Percentiles rank a stretch among this genome's conserved stretches.
Conservation (phyloP, 2,329 filamentous ascomycete genomes). For the Verticillium nonalfalfae region DNA sequence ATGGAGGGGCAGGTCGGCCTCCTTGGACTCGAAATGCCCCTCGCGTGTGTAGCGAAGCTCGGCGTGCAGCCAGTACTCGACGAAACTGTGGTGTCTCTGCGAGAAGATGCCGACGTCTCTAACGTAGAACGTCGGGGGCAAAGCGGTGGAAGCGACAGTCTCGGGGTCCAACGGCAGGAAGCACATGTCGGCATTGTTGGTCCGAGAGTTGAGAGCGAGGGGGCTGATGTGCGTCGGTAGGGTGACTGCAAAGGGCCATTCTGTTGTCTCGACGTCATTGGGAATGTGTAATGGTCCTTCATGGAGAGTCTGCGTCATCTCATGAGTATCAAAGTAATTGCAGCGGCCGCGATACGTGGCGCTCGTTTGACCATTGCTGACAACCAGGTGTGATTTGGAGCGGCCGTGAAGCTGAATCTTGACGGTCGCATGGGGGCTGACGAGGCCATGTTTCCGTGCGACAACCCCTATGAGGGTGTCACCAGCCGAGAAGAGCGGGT, state of each 20-base stretch:
- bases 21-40: neutral
- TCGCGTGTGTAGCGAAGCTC: slow-evolving; percentile 10
- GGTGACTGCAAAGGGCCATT: slow-evolving; percentile 21
- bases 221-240: slow-evolving; percentile 15
- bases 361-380: neutral
- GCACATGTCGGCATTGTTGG: slow-evolving; percentile 6
- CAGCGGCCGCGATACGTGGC: slow-evolving; percentile 16
- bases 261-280: neutral
- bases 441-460: slow-evolving; percentile 10
- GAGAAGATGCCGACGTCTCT: neutral
- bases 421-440: slow-evolving; percentile 14
- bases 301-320: slow-evolving; percentile 10
- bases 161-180: slow-evolving; percentile 6
- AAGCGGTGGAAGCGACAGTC: slow-evolving; percentile 5
- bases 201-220: neutral
- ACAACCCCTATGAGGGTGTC: slow-evolving; percentile 19
- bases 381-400: slow-evolving; percentile 14
- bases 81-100: slow-evolving; percentile 15
- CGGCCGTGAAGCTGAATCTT: slow-evolving; percentile 16
- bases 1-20: slow-evolving; percentile 16
- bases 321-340: slow-evolving; percentile 14
- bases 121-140: slow-evolving; percentile 12
- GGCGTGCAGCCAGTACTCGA: slow-evolving; percentile 29
- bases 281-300: slow-evolving; percentile 19
- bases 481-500: slow-evolving; percentile 11